phyloP scores from a whole-genome alignment of 768 basidiomycete species.

The Tulasnella calospora region DNA sequence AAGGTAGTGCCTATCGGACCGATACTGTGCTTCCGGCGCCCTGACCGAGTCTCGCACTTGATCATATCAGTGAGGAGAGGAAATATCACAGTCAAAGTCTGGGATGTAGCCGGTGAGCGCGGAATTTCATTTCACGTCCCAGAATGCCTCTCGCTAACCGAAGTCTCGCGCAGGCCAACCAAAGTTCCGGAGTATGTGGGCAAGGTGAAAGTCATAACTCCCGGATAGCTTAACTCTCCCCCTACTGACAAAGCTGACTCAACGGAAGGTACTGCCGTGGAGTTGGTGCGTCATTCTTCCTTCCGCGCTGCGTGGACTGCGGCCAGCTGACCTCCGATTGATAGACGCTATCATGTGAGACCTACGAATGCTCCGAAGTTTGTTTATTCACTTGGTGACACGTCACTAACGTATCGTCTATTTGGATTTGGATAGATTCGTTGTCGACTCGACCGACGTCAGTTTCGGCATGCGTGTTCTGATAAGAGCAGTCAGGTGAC shows the following conservation, averaged over 20 bases:
- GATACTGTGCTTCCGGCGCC: neutral
- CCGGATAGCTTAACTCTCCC: neutral
- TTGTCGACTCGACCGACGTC: constrained; percentile 89
- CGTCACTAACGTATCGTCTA: neutral
- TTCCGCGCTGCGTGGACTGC: neutral
- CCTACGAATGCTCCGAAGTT: neutral
- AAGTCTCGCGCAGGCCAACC: constrained; percentile 59
- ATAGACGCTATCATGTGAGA: constrained; percentile 79
- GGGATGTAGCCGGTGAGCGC: constrained; percentile 83
- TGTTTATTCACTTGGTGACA: neutral
- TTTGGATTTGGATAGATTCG: constrained; percentile 52
- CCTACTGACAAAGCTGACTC: neutral
- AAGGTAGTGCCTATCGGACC: constrained; percentile 34
- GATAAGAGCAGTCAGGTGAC: neutral
- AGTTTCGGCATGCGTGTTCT: constrained; percentile 33
- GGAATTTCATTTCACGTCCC: neutral
- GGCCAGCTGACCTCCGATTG: neutral
- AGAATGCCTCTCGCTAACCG: constrained; percentile 24
- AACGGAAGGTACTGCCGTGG: constrained; percentile 73
- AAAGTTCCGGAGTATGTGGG: constrained; percentile 93
- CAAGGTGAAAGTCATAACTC: constrained; percentile 34
- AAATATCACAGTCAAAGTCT: constrained; percentile 86
- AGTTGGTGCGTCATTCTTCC: constrained; percentile 38
- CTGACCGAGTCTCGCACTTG: neutral
- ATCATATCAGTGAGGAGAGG: constrained; percentile 60